phyloP scores from a whole-genome alignment of 768 basidiomycete species.

The Phlebiopsis gigantea region DNA sequence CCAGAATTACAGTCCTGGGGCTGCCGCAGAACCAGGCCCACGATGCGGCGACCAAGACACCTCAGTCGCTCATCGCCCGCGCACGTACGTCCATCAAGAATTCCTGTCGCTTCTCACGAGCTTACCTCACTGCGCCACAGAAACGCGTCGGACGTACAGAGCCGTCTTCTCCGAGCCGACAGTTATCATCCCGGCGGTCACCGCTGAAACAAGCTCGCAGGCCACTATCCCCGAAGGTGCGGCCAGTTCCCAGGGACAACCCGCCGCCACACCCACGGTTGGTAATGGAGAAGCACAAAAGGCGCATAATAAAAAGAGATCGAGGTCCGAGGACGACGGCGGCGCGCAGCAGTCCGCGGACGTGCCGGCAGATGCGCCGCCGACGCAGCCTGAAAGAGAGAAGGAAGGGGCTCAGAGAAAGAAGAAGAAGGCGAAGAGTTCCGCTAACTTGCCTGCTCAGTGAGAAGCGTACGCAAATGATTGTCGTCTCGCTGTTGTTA shows the following conservation, averaged over 20 bases:
- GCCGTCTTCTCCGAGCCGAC: conserved; percentile 74
- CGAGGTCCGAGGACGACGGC: background rate
- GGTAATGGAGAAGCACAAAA: background rate
- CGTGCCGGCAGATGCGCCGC: background rate
- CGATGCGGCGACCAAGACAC: conserved; percentile 50
- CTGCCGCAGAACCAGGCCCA: conserved; percentile 66
- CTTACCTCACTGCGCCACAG: conserved; percentile 31
- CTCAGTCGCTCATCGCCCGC: conserved; percentile 65
- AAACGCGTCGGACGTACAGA: conserved; percentile 77
- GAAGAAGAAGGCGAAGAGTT: conserved; percentile 19
- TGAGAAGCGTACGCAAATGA: background rate
- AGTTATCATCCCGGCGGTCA: conserved; percentile 48
- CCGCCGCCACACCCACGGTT: background rate
- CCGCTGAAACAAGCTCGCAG: background rate
- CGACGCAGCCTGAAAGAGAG: background rate
- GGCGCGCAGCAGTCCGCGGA: background rate
- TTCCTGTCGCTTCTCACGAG: background rate
- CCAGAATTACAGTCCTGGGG: conserved; percentile 62
- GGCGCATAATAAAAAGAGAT: background rate
- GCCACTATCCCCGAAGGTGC: background rate
- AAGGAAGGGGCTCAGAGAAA: conserved; percentile 14
- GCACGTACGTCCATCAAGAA: conserved; percentile 49
- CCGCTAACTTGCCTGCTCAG: background rate
- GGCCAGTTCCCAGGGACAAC: background rate
- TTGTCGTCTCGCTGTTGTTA: background rate